Conservation (phyloP, 306 rosid species). For the Canavalia ensiformis region DNA sequence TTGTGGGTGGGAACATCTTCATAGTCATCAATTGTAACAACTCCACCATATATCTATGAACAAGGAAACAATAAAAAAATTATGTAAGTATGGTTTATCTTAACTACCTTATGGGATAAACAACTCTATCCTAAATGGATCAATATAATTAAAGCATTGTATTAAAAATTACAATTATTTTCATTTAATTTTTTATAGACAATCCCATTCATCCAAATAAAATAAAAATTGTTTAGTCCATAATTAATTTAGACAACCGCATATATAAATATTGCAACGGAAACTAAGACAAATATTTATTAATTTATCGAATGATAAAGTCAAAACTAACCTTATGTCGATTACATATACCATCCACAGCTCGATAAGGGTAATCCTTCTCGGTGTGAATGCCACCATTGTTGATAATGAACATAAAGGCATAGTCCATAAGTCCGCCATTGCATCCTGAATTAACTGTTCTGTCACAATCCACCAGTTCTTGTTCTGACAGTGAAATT, state of each 20-base stretch:
- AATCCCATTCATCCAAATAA: no score
- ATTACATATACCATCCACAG: slow-evolving; percentile 68
- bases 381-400: slow-evolving; percentile 90
- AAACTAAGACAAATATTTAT: not conserved
- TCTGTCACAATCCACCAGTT: slow-evolving; percentile 84
- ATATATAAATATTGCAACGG: not conserved
- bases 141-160: no score
- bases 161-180: no score
- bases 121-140: no score
- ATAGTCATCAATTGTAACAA: slow-evolving; percentile 70
- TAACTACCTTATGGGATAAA: no score
- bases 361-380: slow-evolving; percentile 80
- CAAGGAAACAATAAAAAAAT: not conserved
- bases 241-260: no score
- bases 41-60: slow-evolving; percentile 77
- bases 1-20: slow-evolving; percentile 73
- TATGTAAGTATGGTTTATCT: no score
- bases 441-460: slow-evolving; percentile 77
- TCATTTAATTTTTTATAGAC: no score
- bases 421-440: slow-evolving; percentile 88
- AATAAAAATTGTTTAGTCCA: no score
- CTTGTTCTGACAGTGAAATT: slow-evolving; percentile 86
- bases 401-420: slow-evolving; percentile 76
- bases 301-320: not conserved
- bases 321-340: slow-evolving; percentile 59